phyloP scores from a whole-genome alignment of 2,329 filamentous ascomycete species.

The Exophiala dermatitidis region DNA sequence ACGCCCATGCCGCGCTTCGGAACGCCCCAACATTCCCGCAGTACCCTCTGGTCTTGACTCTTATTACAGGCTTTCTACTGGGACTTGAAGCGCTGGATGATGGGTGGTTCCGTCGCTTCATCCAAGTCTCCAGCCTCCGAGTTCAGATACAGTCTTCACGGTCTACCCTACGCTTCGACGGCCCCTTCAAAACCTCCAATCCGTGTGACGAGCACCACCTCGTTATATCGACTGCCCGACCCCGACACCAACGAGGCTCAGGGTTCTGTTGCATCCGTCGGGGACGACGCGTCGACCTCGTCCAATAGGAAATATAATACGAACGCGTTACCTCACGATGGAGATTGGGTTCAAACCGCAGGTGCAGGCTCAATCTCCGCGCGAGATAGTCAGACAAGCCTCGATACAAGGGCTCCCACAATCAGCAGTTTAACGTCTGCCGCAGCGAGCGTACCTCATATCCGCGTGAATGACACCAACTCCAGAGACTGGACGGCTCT shows the following conservation, averaged over 20 bases:
- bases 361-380: conserved; percentile 16
- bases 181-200: conserved; percentile 15
- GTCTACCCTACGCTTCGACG: conserved; percentile 18
- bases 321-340: conserved; percentile 20
- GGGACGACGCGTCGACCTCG: conserved; percentile 18
- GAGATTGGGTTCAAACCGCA: conserved; percentile 6
- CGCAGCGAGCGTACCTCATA: conserved; percentile 20
- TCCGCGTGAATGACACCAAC: conserved; percentile 13
- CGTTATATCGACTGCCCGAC: conserved; percentile 14
- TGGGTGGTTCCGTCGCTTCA: conserved; percentile 13
- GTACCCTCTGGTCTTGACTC: not conserved
- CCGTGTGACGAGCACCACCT: conserved; percentile 10
- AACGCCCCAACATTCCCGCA: conserved; percentile 3
- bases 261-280: conserved; percentile 6
- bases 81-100: conserved; percentile 5
- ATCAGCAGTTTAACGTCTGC: conserved; percentile 20
- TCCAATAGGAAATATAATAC: conserved; percentile 18
- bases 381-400: conserved; percentile 19
- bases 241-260: conserved; percentile 8
- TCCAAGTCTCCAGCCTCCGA: conserved; percentile 10
- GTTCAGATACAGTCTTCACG: conserved; percentile 17
- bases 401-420: conserved; percentile 17
- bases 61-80: too few relatives aligned
- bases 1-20: conserved; percentile 10
- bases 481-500: not conserved